A percentile compares a stretch with the other conserved stretches of the same genome.
phyloP scores from a whole-genome alignment of 306 rosid species.

The Hylodesmum podocarpum region DNA sequence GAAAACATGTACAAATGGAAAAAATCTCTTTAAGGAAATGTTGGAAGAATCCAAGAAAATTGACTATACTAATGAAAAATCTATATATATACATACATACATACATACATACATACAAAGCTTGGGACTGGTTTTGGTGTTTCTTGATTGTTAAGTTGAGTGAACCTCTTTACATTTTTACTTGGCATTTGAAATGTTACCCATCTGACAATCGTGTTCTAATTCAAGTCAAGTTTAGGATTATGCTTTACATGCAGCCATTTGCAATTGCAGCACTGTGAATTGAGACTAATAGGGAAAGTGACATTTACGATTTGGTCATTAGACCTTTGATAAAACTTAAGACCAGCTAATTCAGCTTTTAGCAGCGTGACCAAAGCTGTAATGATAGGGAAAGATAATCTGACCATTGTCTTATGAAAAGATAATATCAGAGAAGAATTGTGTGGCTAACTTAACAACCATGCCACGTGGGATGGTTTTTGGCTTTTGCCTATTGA shows the following conservation, averaged over 20 bases:
- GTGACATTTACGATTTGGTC: constrained; percentile 15
- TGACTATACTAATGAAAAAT: background rate
- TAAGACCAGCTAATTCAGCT: constrained; percentile 31
- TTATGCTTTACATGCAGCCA: constrained; percentile 18
- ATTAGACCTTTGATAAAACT: constrained; percentile 20
- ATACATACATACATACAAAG: background rate
- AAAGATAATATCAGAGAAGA: constrained; percentile 26
- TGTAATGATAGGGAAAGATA: constrained; percentile 53
- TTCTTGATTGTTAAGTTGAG: background rate
- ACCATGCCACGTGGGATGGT: constrained; percentile 39
- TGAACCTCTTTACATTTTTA: background rate
- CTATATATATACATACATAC: background rate
- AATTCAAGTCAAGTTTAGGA: constrained; percentile 10
- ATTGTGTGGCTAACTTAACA: constrained; percentile 42
- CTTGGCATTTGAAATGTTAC: background rate
- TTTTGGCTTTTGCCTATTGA: constrained; percentile 18
- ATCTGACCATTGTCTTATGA: constrained; percentile 35
- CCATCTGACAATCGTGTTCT: background rate
- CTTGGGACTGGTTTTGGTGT: background rate
- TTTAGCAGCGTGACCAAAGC: constrained; percentile 36
- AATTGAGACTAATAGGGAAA: constrained; percentile 16
- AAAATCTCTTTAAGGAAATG: background rate
- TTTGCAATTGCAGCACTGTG: constrained; percentile 11
- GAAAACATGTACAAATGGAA: background rate
- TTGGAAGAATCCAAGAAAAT: background rate